These are phyloP conservation scores for Malus fusca DNA, from an alignment of 306 rosid genomes.

Conservation along the genomic window DNA sequence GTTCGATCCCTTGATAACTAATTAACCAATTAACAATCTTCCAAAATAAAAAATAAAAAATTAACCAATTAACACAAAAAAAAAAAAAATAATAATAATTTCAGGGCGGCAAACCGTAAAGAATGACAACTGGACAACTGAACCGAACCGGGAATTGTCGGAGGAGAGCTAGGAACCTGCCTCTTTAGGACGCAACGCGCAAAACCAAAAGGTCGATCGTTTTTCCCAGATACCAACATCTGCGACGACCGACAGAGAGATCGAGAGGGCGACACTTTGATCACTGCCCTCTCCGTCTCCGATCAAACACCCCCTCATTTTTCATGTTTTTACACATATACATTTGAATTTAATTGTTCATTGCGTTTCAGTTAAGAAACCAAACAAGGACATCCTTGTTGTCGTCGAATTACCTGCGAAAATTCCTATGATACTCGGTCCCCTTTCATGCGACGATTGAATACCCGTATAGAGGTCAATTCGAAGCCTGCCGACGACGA, in stretches of 20 bases:
- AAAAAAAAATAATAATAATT: neutral
- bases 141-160: neutral
- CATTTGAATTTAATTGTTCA: neutral
- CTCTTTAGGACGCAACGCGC: neutral
- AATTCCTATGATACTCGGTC: conserved; percentile 23
- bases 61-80: too few species aligned
- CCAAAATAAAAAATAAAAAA: too few species aligned
- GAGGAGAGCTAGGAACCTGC: neutral
- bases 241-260: neutral
- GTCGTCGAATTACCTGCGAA: neutral
- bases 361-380: neutral
- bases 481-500: conserved; percentile 9
- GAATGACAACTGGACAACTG: neutral
- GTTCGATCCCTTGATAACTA: too few species aligned
- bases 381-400: neutral
- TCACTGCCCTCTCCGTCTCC: conserved; percentile 34
- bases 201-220: neutral
- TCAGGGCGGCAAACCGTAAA: neutral
- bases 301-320: neutral
- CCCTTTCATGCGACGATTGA: conserved; percentile 77
- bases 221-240: neutral
- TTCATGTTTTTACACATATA: neutral
- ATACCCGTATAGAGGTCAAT: conserved; percentile 42
- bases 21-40: too few species aligned
- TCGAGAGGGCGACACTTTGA: conserved; percentile 21